Evolutionary conservation across 345 rosid species (phyloP).

Genomic region (Garcia nutans): DNA sequence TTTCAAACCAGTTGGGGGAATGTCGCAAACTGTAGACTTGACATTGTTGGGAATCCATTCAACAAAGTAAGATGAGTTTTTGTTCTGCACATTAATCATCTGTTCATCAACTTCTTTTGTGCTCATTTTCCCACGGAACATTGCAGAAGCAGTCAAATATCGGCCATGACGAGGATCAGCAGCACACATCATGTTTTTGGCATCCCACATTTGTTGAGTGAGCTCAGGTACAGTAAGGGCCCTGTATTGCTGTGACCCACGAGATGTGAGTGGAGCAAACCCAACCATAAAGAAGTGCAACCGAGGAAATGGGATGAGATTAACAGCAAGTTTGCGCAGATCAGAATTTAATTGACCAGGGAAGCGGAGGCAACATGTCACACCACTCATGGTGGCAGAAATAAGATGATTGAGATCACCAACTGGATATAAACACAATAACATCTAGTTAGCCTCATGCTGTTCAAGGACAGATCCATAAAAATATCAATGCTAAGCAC

Average conservation of each 20-base stretch:
- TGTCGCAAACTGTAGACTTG: constrained; percentile 79
- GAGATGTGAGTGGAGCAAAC: constrained; percentile 71
- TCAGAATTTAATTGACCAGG: constrained; percentile 83
- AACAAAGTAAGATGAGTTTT: constrained; percentile 77
- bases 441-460: constrained; percentile 1
- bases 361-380: constrained; percentile 77
- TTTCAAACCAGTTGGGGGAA: constrained; percentile 72
- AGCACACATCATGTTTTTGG: constrained; percentile 83
- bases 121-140: constrained; percentile 91
- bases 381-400: constrained; percentile 84
- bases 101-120: constrained; percentile 83
- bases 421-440: constrained; percentile 33
- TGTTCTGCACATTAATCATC: constrained; percentile 80
- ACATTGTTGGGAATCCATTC: constrained; percentile 90
- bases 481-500: too few relatives aligned
- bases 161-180: constrained; percentile 77
- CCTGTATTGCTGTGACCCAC: constrained; percentile 73
- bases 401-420: constrained; percentile 77
- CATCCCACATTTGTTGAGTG: constrained; percentile 85
- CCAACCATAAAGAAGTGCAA: constrained; percentile 86
- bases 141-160: constrained; percentile 70
- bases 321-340: constrained; percentile 76
- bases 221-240: constrained; percentile 78
- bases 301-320: constrained; percentile 73
- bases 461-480: constrained; percentile 4